Evolutionary conservation across 352 stramenopile species (phyloP), one percentile per base, ranked within the genome.

Genomic region (Phytophthora ramorum): DNA sequence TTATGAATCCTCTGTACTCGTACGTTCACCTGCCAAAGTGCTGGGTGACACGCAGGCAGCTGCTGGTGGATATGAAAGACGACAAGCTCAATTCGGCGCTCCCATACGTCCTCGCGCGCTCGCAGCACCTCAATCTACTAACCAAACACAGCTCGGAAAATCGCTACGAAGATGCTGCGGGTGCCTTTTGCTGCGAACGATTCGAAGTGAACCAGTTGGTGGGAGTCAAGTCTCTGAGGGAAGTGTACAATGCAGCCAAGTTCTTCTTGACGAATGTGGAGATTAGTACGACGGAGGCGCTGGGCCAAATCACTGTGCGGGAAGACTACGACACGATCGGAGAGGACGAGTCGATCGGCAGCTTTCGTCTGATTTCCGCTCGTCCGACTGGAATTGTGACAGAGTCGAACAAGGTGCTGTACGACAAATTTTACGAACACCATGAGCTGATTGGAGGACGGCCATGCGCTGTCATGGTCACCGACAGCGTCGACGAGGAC

Each of bases 261-360:
- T 70, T 65, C 58, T 71, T 58, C 57, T n/a, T 73, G 37, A 52
- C 53, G 12, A 73, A 70, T 32, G 61, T 73, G 20, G 69, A 77
- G 49, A 77, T 77, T 55, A 66, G 32, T 20, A 77, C 71, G 9
- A 73, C 69, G 7, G 69, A 77, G 43, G 35, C 37, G 7, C 63
- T 75, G 6, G 62, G 58, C 0, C 52, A 70, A 6, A 57, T 76
- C 8, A 78, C 64, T 7, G 49, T 82, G 16, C 49, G 76, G 16
- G 73, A 85, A 26, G 71, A 78, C 51, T 77, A 80, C 32, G 69
- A 81, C 51, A 68, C 32, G 9, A 43, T 71, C 16, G 62, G 65
- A 14, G 57, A 62, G n/a, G 53, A 60, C 24, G 48, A 52, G 12
- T 62, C 56, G 5, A 69, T 74, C n/a, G 44, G 43, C 3, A 69